Conservation (phyloP, 768 basidiomycete genomes). For the Fomitopsis serialis region DNA sequence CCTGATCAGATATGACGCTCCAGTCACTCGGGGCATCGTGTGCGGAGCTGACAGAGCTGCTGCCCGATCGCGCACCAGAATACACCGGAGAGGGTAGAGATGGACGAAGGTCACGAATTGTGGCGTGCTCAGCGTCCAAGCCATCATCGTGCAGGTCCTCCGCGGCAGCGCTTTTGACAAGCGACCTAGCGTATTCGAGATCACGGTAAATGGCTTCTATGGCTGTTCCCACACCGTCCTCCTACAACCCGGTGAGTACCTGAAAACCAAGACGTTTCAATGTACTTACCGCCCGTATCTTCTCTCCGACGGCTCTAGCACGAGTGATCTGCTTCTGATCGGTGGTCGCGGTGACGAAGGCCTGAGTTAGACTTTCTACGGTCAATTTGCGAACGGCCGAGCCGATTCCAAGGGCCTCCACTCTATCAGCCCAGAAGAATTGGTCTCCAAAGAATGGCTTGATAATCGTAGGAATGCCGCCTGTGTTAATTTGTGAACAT, state of each 20-base stretch:
- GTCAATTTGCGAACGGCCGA: conserved; percentile 84
- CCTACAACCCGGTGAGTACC: conserved; percentile 38
- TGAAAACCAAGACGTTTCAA: not conserved
- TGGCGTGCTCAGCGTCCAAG: conserved; percentile 30
- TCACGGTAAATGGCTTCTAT: conserved; percentile 96
- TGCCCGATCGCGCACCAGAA: conserved; percentile 13
- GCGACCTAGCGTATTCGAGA: conserved; percentile 85
- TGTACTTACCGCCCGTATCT: conserved; percentile 68
- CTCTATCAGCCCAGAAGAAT: conserved; percentile 96
- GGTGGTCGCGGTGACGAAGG: conserved; percentile 76
- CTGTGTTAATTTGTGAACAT: conserved; percentile 28
- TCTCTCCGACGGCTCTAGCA: conserved; percentile 79
- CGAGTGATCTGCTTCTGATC: conserved; percentile 86
- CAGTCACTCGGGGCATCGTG: conserved; percentile 68
- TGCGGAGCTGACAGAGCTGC: conserved; percentile 23
- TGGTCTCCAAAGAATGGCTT: conserved; percentile 98
- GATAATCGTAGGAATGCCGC: conserved; percentile 93
- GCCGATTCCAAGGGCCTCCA: conserved; percentile 94
- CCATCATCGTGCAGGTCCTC: conserved; percentile 17
- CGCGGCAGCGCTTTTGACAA: conserved; percentile 58
- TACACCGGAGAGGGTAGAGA: conserved; percentile 14
- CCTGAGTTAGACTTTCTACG: conserved; percentile 69
- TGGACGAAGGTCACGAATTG: conserved; percentile 22
- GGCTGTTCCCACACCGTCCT: conserved; percentile 91
- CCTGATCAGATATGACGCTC: conserved; percentile 81